phyloP scores from a whole-genome alignment of 345 rosid genomes.

The Anastatica hierochuntica region DNA sequence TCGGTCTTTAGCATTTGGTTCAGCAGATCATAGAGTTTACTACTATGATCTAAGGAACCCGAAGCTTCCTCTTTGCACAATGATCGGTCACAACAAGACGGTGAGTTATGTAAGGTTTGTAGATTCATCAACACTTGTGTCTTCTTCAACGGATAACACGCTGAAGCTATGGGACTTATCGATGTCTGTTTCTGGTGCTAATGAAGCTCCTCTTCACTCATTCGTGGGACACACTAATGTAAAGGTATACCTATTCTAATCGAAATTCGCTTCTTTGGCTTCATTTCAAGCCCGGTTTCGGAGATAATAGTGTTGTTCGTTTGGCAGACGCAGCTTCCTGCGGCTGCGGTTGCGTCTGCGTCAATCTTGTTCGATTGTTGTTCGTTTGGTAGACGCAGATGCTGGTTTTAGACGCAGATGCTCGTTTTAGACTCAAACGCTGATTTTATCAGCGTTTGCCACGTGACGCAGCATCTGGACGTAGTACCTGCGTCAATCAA shows the following conservation, averaged over 20 bases:
- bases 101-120: constrained; percentile 92
- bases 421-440: too few relatives aligned
- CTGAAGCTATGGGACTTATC: constrained; percentile 97
- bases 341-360: too few relatives aligned
- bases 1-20: constrained; percentile 83
- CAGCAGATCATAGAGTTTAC: constrained; percentile 88
- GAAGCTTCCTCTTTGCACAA: constrained; percentile 74
- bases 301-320: constrained; percentile 65
- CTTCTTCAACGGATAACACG: constrained; percentile 91
- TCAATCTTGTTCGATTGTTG: too few relatives aligned
- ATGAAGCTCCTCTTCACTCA: constrained; percentile 71
- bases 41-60: constrained; percentile 84
- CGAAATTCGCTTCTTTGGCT: background rate
- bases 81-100: constrained; percentile 76
- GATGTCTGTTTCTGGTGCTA: constrained; percentile 49
- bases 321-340: too few relatives aligned
- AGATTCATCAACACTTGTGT: constrained; percentile 61
- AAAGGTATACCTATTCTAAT: too few relatives aligned
- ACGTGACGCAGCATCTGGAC: too few relatives aligned
- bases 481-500: too few relatives aligned
- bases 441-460: too few relatives aligned
- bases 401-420: too few relatives aligned
- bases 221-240: constrained; percentile 78
- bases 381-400: too few relatives aligned
- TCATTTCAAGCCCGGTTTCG: background rate